Percentiles rank a stretch among this genome's conserved stretches.
These are phyloP conservation scores for Ilyonectria destructans DNA, from an alignment of 2,329 filamentous ascomycete species.

Conservation along the genomic window DNA sequence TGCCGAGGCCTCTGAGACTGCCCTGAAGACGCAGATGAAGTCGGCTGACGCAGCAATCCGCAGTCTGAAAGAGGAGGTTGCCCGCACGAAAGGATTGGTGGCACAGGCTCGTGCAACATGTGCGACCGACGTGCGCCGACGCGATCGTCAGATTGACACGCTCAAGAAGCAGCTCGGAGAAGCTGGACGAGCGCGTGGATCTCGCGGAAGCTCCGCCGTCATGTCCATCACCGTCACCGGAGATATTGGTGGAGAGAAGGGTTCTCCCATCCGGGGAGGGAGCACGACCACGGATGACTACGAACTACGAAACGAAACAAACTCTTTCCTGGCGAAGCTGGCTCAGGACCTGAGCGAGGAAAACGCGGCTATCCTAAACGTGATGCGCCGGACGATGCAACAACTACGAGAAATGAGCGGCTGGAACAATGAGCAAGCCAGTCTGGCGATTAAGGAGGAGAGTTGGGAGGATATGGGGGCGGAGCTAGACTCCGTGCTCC, in stretches of 20 bases:
- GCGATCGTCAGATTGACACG: conserved; percentile 89
- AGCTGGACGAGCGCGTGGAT: conserved; percentile 74
- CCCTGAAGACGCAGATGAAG: conserved; percentile 79
- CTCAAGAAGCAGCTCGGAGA: conserved; percentile 91
- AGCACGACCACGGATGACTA: conserved; percentile 65
- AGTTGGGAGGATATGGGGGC: conserved; percentile 77
- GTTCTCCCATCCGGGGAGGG: conserved; percentile 47
- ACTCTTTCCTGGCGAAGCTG: conserved; percentile 89
- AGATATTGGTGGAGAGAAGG: conserved; percentile 67
- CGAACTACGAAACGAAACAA: conserved; percentile 88
- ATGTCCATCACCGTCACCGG: conserved; percentile 73
- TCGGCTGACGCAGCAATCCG: conserved; percentile 82
- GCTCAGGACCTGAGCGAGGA: conserved; percentile 91
- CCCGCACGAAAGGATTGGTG: conserved; percentile 83
- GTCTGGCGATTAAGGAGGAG: conserved; percentile 55
- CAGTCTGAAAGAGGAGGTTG: conserved; percentile 87
- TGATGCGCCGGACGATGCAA: conserved; percentile 80
- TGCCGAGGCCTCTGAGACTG: conserved; percentile 79
- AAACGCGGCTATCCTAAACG: conserved; percentile 84
- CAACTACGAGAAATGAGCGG: conserved; percentile 81
- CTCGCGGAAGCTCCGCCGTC: conserved; percentile 68
- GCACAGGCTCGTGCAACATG: conserved; percentile 90
- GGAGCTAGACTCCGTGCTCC: conserved; percentile 84
- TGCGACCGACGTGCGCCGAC: conserved; percentile 90
- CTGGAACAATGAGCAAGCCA: conserved; percentile 58